Base-by-base conservation (phyloP, 1,284 basidiomycete species). In the Agaricales sp. region DNA sequence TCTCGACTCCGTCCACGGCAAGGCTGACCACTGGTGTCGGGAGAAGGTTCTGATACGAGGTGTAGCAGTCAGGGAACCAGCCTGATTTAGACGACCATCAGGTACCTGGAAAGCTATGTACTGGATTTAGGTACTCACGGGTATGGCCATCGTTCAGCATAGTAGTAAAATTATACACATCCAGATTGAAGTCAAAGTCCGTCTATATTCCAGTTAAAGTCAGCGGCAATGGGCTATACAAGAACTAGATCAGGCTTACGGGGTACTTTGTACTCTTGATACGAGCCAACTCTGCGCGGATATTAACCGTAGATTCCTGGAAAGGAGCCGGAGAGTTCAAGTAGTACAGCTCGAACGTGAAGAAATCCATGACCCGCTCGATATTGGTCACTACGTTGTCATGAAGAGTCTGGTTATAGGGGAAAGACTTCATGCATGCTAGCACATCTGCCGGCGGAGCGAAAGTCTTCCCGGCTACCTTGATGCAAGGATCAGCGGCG, bases 141-240 rank as follows among this genome's bases (percentile, higher is more conserved):
- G 80, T 83, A 57, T 82, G 80, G 3, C 80, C 80, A 57, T 82
- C 79, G 54, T 82, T 81, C 41, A 82, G 57, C 51, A 71, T 71
- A 18, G 68, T 78, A 0, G 71, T 74, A 55, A 80, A 75, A 52
- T 77, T 65, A 53, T 73, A 82, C 8, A 82, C 52, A 39, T 73
- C 79, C 46, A 66, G 67, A 56, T 77, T 81, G 63, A 83, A 81
- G 56, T 81, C 78, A 51, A 78, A 82, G 55, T 82, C 75, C 2
- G 74, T 76, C 73, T 78, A 49, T 13, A 21, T 13, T 3, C 38
- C 47, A 47, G 6, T 13, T 25, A 14, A 8, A 35, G 18, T 23
- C 18, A 45, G 16, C 21, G 26, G 18, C 47, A 30, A 37, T 50
- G 26, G 51, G 46, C 26, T 48, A 19, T n/a, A 45, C 48, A 19